phyloP scores from a whole-genome alignment of 1,139 yeast species.

The Taiozyma sp. region DNA sequence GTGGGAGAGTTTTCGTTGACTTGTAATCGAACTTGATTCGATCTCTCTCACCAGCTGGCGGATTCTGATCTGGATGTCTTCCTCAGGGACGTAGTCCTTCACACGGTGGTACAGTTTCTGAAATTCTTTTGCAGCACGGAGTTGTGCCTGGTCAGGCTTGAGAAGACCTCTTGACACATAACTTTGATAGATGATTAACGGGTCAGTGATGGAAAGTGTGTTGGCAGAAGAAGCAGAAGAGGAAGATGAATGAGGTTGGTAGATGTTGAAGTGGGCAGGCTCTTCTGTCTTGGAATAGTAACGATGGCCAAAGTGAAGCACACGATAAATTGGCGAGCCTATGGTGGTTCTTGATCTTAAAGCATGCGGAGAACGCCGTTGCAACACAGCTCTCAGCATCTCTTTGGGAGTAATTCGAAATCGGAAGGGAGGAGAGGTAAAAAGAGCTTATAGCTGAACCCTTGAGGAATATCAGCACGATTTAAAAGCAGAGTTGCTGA shows the following conservation, averaged over 20 bases:
- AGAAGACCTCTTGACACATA: constrained; percentile 46
- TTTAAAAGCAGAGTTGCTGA: neutral
- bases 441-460: neutral
- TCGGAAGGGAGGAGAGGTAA: neutral
- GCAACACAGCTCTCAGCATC: neutral
- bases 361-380: neutral
- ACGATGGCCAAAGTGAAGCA: neutral
- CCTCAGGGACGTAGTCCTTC: constrained; percentile 54
- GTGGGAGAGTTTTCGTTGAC: constrained; percentile 2
- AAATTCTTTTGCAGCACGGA: constrained; percentile 58
- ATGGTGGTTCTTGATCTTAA: neutral
- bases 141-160: constrained; percentile 50
- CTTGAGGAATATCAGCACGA: neutral
- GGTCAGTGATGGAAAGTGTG: constrained; percentile 52
- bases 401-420: neutral
- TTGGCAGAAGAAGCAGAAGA: constrained; percentile 1
- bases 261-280: neutral
- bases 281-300: neutral
- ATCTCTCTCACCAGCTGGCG: constrained; percentile 43
- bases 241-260: neutral
- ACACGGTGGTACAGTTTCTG: constrained; percentile 57
- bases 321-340: neutral
- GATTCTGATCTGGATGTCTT: constrained; percentile 41
- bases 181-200: constrained; percentile 50
- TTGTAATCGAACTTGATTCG: constrained; percentile 25